A percentile compares a stretch with the other conserved stretches of the same genome.
phyloP scores from a whole-genome alignment of 495 filamentous ascomycete species.

The Podospora anserina region DNA sequence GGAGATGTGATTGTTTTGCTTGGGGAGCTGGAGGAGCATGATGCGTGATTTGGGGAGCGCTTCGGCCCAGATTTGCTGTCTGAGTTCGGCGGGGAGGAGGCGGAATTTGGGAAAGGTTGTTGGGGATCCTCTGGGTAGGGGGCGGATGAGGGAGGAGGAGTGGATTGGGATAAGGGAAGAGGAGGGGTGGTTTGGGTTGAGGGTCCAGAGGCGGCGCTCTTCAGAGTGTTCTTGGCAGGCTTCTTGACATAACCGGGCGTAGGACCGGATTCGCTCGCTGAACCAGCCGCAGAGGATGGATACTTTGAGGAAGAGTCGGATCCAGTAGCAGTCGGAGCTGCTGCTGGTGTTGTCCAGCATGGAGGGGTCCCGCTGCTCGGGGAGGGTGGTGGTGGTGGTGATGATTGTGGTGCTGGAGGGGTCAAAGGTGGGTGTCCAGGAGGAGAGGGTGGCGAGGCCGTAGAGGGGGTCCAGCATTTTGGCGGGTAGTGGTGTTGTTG shows the following conservation, averaged over 20 bases:
- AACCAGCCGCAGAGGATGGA: slow-evolving; percentile 21
- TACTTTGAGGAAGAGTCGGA: slow-evolving; percentile 18
- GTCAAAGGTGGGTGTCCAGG: slow-evolving; percentile 9
- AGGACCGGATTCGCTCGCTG: slow-evolving; percentile 11
- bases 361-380: not conserved
- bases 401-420: not conserved
- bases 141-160: not conserved
- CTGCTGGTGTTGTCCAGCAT: not conserved
- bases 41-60: slow-evolving; percentile 23
- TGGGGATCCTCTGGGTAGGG: not conserved
- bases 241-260: slow-evolving; percentile 16
- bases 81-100: slow-evolving; percentile 25
- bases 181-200: not conserved
- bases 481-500: not conserved
- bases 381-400: slow-evolving; percentile 8
- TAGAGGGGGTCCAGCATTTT: slow-evolving; percentile 7
- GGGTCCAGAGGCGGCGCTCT: slow-evolving; percentile 10
- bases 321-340: slow-evolving; percentile 12
- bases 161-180: not conserved
- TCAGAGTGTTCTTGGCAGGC: slow-evolving; percentile 13
- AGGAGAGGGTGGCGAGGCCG: slow-evolving; percentile 8
- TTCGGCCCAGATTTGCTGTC: slow-evolving; percentile 28
- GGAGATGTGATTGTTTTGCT: not conserved
- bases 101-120: slow-evolving; percentile 23
- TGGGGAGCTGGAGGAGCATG: slow-evolving; percentile 22